Base-by-base conservation (phyloP, 2,329 filamentous ascomycete genomes). In the Lojkania enalia region DNA sequence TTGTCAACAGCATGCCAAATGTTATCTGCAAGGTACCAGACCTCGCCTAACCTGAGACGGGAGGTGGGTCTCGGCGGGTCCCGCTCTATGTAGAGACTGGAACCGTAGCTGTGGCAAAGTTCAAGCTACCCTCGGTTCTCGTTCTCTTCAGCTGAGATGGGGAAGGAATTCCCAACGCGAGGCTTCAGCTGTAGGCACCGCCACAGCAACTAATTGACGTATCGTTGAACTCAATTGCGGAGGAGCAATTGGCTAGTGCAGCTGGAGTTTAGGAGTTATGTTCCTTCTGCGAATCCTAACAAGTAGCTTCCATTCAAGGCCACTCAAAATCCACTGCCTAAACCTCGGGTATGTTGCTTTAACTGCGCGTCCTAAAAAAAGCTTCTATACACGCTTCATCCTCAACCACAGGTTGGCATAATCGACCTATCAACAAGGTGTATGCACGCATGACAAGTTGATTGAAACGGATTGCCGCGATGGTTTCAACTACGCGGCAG, bases 31-130 rank as follows among this genome's bases (percentile, higher is more conserved):
- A 54, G 46, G 55, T 49, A 52, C 45, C 46, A 51, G 52, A n/a
- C 57, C 55, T 60, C 51, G 59, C 57, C 50, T 58, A 54, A 49
- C 49, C 47, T 58, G 53, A 60, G 54, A 63, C 63, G 58, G 60
- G 41, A 64, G 60, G 48, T 47, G 64, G 64, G 57, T 53, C 51
- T 49, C 54, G 54, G 58, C 46, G 54, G 55, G 55, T 55, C 52
- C 59, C 63, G 59, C 54, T 57, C 59, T 66, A n/a, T n/a, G n/a
- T n/a, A n/a, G n/a, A n/a, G n/a, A n/a, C n/a, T 15, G 9, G 6
- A 33, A 16, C 9, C 6, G 11, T 33, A 9, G n/a, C 7, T 27
- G 30, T 33, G 30, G 30, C 30, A 6, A 11, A 6, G 14, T 9
- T 16, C 30, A 33, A 33, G 16, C 6, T 33, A 12, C n/a, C 30